phyloP scores from a whole-genome alignment of 2,329 filamentous ascomycete genomes.

The Colletotrichum orchidophilum region DNA sequence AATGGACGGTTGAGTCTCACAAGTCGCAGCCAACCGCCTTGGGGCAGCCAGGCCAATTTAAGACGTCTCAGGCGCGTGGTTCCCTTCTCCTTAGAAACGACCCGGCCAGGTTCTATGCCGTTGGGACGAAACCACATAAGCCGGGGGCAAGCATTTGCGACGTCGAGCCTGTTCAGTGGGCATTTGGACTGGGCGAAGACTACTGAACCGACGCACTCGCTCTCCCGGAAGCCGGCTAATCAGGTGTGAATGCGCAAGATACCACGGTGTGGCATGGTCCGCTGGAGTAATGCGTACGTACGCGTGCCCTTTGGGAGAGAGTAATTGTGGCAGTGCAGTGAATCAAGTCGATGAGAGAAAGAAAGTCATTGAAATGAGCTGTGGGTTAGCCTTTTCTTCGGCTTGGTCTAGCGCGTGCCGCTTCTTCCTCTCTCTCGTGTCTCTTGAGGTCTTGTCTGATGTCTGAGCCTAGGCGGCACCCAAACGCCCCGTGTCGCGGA shows the following conservation, averaged over 20 bases:
- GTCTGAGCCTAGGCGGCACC: conserved; percentile 6
- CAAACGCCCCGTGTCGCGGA: conserved; percentile 26
- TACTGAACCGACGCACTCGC: background rate
- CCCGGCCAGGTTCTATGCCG: background rate
- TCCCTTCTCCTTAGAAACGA: conserved; percentile 6
- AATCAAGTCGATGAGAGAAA: conserved; percentile 9
- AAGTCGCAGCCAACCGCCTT: background rate
- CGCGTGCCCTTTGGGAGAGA: background rate
- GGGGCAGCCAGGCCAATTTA: conserved; percentile 16
- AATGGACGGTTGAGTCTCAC: background rate
- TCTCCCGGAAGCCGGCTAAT: conserved; percentile 10
- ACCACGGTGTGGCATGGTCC: conserved; percentile 8
- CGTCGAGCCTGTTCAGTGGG: conserved; percentile 21
- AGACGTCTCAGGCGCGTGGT: conserved; percentile 29
- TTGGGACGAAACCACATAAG: conserved; percentile 15
- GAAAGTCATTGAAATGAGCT: conserved; percentile 8
- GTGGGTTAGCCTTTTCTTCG: conserved; percentile 1
- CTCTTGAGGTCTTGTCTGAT: conserved; percentile 6
- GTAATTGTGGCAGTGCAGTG: conserved; percentile 27
- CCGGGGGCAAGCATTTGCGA: conserved; percentile 11
- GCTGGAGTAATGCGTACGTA: conserved; percentile 22
- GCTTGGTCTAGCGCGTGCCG: background rate
- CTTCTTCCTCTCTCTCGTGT: background rate
- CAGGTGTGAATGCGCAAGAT: conserved; percentile 7
- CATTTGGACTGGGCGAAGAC: background rate